phyloP scores from a whole-genome alignment of 371 early-diverging fungal species.

The Fennellomyces sp. region DNA sequence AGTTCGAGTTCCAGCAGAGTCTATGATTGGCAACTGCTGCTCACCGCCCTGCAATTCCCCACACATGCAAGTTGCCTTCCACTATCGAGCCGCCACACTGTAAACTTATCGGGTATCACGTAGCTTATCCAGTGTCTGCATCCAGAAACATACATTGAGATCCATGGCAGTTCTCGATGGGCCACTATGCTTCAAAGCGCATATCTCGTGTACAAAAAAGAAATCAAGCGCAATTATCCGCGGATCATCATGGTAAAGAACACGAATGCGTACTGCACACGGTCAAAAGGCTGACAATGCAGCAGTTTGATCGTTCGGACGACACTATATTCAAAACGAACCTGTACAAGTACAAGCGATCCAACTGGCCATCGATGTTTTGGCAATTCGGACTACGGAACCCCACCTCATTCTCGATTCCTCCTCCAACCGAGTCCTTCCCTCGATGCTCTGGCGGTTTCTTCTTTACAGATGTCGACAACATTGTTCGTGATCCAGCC shows the following conservation, averaged over 20 bases:
- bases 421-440: constrained; percentile 2
- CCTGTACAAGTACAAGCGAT: constrained; percentile 2
- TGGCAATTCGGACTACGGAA: constrained; percentile 9
- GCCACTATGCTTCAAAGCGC: constrained; percentile 9
- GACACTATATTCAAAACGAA: neutral
- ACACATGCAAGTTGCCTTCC: neutral
- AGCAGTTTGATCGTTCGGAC: constrained; percentile 17
- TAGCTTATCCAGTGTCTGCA: neutral
- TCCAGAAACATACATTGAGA: neutral
- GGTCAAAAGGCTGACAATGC: neutral
- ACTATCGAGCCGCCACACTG: too few relatives aligned
- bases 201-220: neutral
- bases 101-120: neutral
- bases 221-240: neutral
- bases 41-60: neutral
- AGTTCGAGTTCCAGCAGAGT: neutral
- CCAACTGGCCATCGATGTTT: neutral
- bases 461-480: constrained; percentile 8
- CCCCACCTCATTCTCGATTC: neutral
- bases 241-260: constrained; percentile 9
- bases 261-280: neutral
- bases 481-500: constrained; percentile 6
- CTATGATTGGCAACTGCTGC: constrained; percentile 3
- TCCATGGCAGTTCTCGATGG: constrained; percentile 9
- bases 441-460: constrained; percentile 15